A percentile compares a stretch with the other conserved stretches of the same genome.
Evolutionary conservation across 1,284 basidiomycete species (phyloP).

Genomic region (Apiotrichum brassicae): DNA sequence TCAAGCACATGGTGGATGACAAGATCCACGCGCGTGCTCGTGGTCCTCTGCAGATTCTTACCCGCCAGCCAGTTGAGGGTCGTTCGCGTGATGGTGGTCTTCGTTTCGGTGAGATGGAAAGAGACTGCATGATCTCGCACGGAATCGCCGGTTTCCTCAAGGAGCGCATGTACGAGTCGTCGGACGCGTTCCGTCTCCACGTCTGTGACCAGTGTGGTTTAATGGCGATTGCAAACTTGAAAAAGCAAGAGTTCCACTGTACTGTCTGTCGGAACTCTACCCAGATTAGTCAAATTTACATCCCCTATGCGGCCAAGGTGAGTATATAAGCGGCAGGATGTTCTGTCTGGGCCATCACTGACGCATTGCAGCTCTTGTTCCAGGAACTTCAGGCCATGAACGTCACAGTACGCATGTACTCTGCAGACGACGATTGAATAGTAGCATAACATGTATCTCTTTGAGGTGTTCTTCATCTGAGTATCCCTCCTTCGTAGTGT

Average conservation of each 20-base stretch:
- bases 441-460: no score
- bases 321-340: neutral
- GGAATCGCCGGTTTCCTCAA: constrained; percentile 97
- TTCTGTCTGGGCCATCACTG: neutral
- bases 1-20: constrained; percentile 99
- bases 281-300: constrained; percentile 80
- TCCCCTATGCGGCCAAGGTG: constrained; percentile 71
- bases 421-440: constrained; percentile 11
- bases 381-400: constrained; percentile 34
- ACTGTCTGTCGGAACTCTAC: constrained; percentile 89
- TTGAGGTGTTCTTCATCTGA: no score
- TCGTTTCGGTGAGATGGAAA: constrained; percentile 99
- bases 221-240: constrained; percentile 87
- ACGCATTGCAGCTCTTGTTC: constrained; percentile 16
- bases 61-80: constrained; percentile 98
- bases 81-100: constrained; percentile 96
- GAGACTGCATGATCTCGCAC: constrained; percentile 93
- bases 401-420: constrained; percentile 26
- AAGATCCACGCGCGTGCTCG: constrained; percentile 98
- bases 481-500: no score
- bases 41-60: constrained; percentile 96
- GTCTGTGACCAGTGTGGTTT: constrained; percentile 94
- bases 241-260: constrained; percentile 53
- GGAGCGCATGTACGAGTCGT: constrained; percentile 76
- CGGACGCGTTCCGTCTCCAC: constrained; percentile 91